phyloP scores from a whole-genome alignment of 176 grass and related monocot species.

The Puya raimondii region DNA sequence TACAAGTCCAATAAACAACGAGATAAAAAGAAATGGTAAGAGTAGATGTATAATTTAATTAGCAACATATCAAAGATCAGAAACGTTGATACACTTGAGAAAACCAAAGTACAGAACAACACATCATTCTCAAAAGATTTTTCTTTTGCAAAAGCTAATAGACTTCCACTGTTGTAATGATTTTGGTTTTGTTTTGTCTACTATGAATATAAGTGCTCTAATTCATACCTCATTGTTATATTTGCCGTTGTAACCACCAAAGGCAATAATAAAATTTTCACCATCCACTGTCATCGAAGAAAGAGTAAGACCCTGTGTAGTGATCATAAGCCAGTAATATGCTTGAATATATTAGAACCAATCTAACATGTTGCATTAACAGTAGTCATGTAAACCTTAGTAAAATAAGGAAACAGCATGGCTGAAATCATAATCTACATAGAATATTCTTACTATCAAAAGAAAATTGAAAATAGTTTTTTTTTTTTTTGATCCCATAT shows the following conservation, averaged over 20 bases:
- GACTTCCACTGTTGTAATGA: not conserved
- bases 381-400: not conserved
- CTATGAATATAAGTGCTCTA: not conserved
- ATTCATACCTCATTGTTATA: conserved; percentile 87
- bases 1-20: too few species aligned
- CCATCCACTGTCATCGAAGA: conserved; percentile 52
- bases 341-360: conserved; percentile 10
- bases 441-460: too few species aligned
- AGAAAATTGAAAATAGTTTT: too few species aligned
- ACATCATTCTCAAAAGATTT: not conserved
- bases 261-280: conserved; percentile 59
- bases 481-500: too few species aligned
- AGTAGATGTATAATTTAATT: too few species aligned
- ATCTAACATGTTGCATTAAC: not conserved
- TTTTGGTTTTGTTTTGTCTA: too few species aligned
- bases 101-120: not conserved
- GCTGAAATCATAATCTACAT: too few species aligned
- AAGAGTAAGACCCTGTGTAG: conserved; percentile 77
- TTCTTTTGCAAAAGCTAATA: not conserved
- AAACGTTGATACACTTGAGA: not conserved
- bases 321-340: conserved; percentile 11
- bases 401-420: too few species aligned
- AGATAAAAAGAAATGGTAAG: too few species aligned
- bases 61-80: too few species aligned
- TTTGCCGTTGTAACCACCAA: conserved; percentile 97